phyloP scores from a whole-genome alignment of 2,329 filamentous ascomycete species.

The Simplicillium sp. region DNA sequence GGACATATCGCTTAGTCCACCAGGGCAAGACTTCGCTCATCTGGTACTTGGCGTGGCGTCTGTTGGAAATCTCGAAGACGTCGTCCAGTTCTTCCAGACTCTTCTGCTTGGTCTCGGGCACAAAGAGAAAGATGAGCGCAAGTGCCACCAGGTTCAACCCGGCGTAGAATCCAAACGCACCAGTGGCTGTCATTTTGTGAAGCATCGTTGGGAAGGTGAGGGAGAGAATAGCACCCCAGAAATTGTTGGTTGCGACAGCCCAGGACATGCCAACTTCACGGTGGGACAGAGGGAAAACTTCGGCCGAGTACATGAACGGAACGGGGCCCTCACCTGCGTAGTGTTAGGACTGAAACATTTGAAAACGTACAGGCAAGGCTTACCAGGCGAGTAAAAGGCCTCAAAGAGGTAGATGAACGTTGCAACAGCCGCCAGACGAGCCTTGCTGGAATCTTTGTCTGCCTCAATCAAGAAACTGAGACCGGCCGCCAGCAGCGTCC shows the following conservation, averaged over 20 bases:
- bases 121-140: conserved; percentile 53
- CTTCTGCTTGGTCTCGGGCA: conserved; percentile 41
- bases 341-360: background rate
- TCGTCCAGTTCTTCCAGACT: conserved; percentile 26
- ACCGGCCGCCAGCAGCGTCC: conserved; percentile 37
- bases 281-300: conserved; percentile 51
- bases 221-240: conserved; percentile 36
- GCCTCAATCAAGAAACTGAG: conserved; percentile 22
- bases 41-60: conserved; percentile 22
- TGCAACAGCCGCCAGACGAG: conserved; percentile 43
- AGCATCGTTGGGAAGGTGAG: conserved; percentile 39
- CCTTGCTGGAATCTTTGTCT: conserved; percentile 21
- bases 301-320: conserved; percentile 48
- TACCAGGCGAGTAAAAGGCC: conserved; percentile 51
- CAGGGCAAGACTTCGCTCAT: conserved; percentile 21
- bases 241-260: conserved; percentile 47
- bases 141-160: conserved; percentile 51
- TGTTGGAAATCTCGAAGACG: conserved; percentile 24
- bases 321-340: conserved; percentile 39
- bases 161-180: conserved; percentile 43
- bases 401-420: conserved; percentile 54
- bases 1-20: conserved; percentile 18
- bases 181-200: conserved; percentile 18
- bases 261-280: conserved; percentile 52
- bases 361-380: background rate